Evolutionary conservation across 257 asterid species (phyloP).

Genomic region (Solanum gandarillasii): DNA sequence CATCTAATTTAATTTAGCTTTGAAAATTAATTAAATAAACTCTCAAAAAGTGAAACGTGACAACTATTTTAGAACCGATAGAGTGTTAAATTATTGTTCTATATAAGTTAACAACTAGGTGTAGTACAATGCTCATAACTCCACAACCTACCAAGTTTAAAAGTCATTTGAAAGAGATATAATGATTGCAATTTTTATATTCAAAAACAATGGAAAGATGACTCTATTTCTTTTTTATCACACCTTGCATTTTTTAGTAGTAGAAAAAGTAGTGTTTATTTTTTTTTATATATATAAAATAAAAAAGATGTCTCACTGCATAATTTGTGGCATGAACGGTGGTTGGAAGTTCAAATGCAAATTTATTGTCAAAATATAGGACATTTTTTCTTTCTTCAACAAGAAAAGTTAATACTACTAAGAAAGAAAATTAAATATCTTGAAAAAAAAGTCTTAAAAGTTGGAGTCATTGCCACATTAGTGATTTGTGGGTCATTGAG

Average conservation of each 20-base stretch:
- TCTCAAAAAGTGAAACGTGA: not conserved
- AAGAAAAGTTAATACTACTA: not conserved
- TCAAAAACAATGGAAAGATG: not conserved
- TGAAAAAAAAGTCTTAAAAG: not conserved
- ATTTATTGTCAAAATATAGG: not conserved
- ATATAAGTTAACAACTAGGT: not conserved
- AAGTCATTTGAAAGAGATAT: not conserved
- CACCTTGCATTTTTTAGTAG: not conserved
- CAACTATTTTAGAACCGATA: not conserved
- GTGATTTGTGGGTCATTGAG: constrained; percentile 17
- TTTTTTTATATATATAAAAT: not conserved
- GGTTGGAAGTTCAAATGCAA: not conserved
- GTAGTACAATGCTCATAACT: not conserved
- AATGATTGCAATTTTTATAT: not conserved
- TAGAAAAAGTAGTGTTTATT: not conserved
- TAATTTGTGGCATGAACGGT: not conserved
- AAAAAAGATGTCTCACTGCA: not conserved
- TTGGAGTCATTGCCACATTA: not conserved
- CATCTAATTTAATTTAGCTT: not conserved
- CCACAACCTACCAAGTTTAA: not conserved
- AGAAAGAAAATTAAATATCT: not conserved
- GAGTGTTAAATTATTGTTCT: not conserved
- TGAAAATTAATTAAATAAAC: not conserved
- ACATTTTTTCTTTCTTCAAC: not conserved
- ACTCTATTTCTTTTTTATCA: not conserved